These are phyloP conservation scores for Xenosphaeropsis pyriputrescens DNA, from an alignment of 2,329 filamentous ascomycete species.

Conservation along the genomic window DNA sequence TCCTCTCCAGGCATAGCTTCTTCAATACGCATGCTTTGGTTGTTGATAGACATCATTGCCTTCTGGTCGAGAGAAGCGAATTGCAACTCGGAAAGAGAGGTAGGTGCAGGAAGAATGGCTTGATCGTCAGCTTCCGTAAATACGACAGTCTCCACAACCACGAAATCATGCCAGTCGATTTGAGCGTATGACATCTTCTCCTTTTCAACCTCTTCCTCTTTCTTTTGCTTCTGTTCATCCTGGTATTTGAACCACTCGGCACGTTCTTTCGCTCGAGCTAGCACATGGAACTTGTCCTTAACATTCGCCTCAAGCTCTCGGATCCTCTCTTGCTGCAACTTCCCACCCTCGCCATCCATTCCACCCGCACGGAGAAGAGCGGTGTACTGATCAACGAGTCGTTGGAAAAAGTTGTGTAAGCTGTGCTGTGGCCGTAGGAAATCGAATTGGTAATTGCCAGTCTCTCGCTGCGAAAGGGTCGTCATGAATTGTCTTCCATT, in stretches of 20 bases:
- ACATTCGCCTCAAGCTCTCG: constrained; percentile 61
- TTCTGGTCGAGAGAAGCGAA: constrained; percentile 92
- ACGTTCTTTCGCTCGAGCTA: constrained; percentile 69
- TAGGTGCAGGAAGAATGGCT: constrained; percentile 74
- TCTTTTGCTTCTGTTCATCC: constrained; percentile 73
- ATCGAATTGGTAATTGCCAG: constrained; percentile 87
- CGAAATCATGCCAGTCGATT: constrained; percentile 97
- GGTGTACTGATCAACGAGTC: constrained; percentile 89
- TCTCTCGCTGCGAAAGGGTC: constrained; percentile 73
- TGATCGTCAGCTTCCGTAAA: constrained; percentile 85
- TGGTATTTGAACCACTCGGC: constrained; percentile 80
- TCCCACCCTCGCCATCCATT: constrained; percentile 44
- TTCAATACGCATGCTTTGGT: constrained; percentile 68
- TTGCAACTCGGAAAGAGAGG: constrained; percentile 79
- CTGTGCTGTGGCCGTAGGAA: constrained; percentile 93
- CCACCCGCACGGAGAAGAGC: constrained; percentile 55
- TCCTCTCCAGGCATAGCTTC: constrained; percentile 83
- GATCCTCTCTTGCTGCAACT: constrained; percentile 57
- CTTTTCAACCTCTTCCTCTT: constrained; percentile 75
- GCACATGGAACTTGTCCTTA: constrained; percentile 63
- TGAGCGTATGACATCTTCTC: constrained; percentile 64
- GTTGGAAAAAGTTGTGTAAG: constrained; percentile 88
- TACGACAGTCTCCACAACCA: constrained; percentile 85
- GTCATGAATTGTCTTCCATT: constrained; percentile 90
- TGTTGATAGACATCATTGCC: constrained; percentile 73